Evolutionary conservation across 352 stramenopile genomes (phyloP).

Genomic region (Phytophthora vignae): DNA sequence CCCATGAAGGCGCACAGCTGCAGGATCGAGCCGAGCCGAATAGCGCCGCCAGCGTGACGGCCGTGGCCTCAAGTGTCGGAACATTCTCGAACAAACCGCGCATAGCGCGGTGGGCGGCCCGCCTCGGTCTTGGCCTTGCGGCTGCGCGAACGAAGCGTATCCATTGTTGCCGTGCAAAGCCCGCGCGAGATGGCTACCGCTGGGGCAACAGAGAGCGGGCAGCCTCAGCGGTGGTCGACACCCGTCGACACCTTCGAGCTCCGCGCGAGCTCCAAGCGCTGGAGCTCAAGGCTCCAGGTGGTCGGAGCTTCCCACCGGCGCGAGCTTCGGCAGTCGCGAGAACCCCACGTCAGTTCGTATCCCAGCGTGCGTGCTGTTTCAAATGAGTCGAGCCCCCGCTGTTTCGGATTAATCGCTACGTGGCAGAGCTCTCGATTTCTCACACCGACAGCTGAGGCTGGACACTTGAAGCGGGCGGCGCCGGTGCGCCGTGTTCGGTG

Average conservation of each 20-base stretch:
- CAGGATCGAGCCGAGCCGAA: conserved; percentile 17
- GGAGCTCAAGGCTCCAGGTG: neutral
- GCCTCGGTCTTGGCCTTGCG: conserved; percentile 21
- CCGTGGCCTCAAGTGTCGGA: conserved; percentile 27
- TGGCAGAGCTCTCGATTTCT: conserved; percentile 31
- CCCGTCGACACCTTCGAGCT: conserved; percentile 9
- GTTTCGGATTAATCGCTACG: conserved; percentile 23
- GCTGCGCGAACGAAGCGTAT: conserved; percentile 38
- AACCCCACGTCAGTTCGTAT: conserved; percentile 14
- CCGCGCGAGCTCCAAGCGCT: neutral
- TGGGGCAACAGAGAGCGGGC: conserved; percentile 20
- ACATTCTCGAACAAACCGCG: conserved; percentile 41
- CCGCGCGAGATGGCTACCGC: conserved; percentile 22
- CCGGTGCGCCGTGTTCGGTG: conserved; percentile 7
- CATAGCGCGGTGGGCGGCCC: conserved; percentile 17
- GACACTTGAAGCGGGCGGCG: conserved; percentile 32
- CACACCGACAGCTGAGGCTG: conserved; percentile 17
- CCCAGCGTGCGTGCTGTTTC: conserved; percentile 26
- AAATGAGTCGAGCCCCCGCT: conserved; percentile 10
- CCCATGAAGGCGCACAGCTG: conserved; percentile 26
- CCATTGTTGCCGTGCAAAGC: conserved; percentile 37
- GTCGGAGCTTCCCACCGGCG: neutral
- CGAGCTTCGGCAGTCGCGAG: neutral
- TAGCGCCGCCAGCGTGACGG: neutral
- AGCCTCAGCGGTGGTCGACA: conserved; percentile 18